Base-by-base conservation (phyloP, 306 rosid genomes). In the Notholithocarpus densiflorus region DNA sequence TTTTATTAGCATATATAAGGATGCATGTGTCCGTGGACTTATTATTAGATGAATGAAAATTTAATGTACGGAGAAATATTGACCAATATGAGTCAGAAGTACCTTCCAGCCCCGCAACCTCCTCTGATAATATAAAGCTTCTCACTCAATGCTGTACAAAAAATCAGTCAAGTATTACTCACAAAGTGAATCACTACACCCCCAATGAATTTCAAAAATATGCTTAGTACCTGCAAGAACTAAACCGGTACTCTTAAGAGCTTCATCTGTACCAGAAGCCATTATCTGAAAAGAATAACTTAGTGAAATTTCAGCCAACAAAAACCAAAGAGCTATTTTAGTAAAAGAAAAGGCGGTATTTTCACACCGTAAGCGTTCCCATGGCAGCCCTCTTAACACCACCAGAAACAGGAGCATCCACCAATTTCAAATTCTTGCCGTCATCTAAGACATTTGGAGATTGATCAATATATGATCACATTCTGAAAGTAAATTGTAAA, bases 381-480 rank as follows among this genome's bases (percentile, higher is more conserved):
- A 72, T 15, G 56, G 97, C 81, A 62, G 98, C 98, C 80, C 90
- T 92, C 82, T 53, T 77, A 83, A 92, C 97, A 78, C 98, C 98
- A 64, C 98, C 98, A 81, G 97, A 94, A 79, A 94, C 97, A 48
- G 98, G 98, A 77, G 98, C 98, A 85, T 94, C 98, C 82, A 94
- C 94, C 89, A 94, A 84, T 87, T 92, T 94, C 87, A 94, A 85
- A 85, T 85, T 85, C 82, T 86, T 94, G 70, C 86, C 91, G 80
- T 91, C 93, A 82, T 86, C 97, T 94, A 87, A 59, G 75, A 85
- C 79, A 84, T 81, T 72, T 76, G 79, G 69, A 81, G 71, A 82
- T 80, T 60, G 68, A 78, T 24, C 48, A 68, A 66, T 83, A 85
- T 80, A 82, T 43, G 71, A 74, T 77, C 56, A 75, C 59, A 81